phyloP scores from a whole-genome alignment of 192 early-diverging fungal genomes.

The Backusella macrospora region DNA sequence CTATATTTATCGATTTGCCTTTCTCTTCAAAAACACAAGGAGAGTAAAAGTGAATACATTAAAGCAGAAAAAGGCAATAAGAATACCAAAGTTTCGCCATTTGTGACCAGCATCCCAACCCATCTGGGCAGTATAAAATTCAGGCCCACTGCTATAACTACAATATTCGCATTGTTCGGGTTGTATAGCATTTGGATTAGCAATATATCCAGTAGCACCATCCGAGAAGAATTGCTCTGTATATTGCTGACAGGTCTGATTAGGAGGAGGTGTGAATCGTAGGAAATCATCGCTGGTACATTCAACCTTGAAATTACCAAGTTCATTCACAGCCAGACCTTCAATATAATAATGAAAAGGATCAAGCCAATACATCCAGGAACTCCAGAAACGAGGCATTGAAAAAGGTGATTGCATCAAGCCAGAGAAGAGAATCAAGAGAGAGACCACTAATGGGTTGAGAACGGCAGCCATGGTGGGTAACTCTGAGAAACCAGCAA shows the following conservation, averaged over 20 bases:
- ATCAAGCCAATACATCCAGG: constrained; percentile 69
- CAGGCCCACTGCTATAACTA: constrained; percentile 52
- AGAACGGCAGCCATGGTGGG: constrained; percentile 61
- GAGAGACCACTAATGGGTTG: constrained; percentile 67
- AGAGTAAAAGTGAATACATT: constrained; percentile 54
- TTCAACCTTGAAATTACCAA: constrained; percentile 48
- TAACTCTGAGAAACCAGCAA: constrained; percentile 68
- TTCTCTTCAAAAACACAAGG: constrained; percentile 47
- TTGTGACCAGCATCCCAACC: constrained; percentile 58
- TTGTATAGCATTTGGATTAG: constrained; percentile 22
- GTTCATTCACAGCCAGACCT: constrained; percentile 60
- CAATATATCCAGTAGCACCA: constrained; percentile 14
- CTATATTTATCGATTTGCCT: constrained; percentile 23
- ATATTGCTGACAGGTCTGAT: constrained; percentile 65
- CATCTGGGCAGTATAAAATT: constrained; percentile 50
- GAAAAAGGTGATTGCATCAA: constrained; percentile 60
- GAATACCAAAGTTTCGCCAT: constrained; percentile 73
- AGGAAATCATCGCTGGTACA: constrained; percentile 60
- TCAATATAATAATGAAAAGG: constrained; percentile 73
- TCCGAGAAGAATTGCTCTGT: constrained; percentile 5
- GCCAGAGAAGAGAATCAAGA: constrained; percentile 72
- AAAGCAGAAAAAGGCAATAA: constrained; percentile 62
- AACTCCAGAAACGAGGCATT: constrained; percentile 71
- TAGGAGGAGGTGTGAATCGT: constrained; percentile 54
- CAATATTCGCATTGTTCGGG: constrained; percentile 67